Percentiles rank a stretch among this genome's conserved stretches.
These are phyloP conservation scores for Apiospora phragmitis DNA, from an alignment of 2,329 filamentous ascomycete species.

Conservation along the genomic window DNA sequence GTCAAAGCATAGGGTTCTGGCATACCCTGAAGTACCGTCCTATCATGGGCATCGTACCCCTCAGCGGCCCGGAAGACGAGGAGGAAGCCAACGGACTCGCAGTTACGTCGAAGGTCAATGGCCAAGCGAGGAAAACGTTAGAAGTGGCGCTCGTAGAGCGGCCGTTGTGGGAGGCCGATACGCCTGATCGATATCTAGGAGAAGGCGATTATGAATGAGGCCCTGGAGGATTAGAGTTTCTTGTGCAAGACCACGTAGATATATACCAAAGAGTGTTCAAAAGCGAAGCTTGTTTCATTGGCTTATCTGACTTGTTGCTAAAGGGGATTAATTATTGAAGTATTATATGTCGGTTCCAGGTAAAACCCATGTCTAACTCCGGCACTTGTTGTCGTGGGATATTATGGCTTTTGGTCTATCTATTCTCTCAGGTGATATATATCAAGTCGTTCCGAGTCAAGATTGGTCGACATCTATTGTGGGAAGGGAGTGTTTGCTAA, in stretches of 20 bases:
- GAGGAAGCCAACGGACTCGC: conserved; percentile 14
- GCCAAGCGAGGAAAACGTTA: conserved; percentile 39
- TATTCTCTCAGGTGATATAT: not conserved
- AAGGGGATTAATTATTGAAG: too few relatives aligned
- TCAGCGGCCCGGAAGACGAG: conserved; percentile 30
- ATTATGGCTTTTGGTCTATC: too few relatives aligned
- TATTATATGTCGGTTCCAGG: not conserved
- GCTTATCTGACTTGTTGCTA: not conserved
- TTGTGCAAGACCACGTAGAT: not conserved
- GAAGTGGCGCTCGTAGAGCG: conserved; percentile 90
- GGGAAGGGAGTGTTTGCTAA: too few relatives aligned
- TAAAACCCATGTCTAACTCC: not conserved
- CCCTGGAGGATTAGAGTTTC: not conserved
- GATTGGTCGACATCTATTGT: too few relatives aligned
- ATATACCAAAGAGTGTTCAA: conserved; percentile 1
- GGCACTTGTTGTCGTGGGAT: too few relatives aligned
- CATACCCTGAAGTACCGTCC: conserved; percentile 90
- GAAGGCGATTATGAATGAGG: conserved; percentile 6
- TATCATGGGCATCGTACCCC: conserved; percentile 72
- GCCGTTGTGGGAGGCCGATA: conserved; percentile 77
- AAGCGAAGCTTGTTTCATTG: not conserved
- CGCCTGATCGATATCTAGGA: conserved; percentile 7
- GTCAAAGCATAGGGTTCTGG: conserved; percentile 55
- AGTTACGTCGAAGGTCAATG: conserved; percentile 10
- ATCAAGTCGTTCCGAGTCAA: not conserved